phyloP scores from a whole-genome alignment of 1,284 basidiomycete species.

The Irpex sp. region DNA sequence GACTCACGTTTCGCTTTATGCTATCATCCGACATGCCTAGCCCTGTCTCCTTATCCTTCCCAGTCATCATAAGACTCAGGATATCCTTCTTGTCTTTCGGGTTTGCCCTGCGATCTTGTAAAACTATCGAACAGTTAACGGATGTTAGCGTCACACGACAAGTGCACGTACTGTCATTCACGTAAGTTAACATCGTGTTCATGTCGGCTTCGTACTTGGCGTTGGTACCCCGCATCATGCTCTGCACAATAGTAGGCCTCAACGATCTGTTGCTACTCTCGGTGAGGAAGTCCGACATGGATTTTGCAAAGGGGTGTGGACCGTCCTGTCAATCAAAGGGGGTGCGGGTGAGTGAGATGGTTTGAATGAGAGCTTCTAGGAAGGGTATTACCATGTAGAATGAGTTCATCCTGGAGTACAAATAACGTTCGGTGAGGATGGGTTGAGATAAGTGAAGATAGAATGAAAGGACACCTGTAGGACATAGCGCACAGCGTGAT shows the following conservation, averaged over 20 bases:
- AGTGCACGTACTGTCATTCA: constrained; percentile 29
- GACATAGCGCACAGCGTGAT: constrained; percentile 40
- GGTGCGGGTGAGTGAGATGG: background rate
- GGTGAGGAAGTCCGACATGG: constrained; percentile 37
- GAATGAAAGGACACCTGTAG: constrained; percentile 28
- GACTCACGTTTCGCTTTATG: constrained; percentile 37
- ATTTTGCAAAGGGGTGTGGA: constrained; percentile 35
- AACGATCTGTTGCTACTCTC: constrained; percentile 31
- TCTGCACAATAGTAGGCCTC: constrained; percentile 31
- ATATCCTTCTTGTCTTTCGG: constrained; percentile 35
- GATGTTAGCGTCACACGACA: background rate
- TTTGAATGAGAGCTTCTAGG: background rate
- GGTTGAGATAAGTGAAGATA: no score
- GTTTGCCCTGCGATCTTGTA: constrained; percentile 30
- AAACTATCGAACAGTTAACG: constrained; percentile 21
- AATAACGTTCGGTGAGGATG: no score
- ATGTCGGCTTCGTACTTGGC: constrained; percentile 36
- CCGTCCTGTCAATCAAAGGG: constrained; percentile 19
- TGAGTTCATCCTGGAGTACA: constrained; percentile 18
- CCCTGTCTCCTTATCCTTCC: constrained; percentile 39
- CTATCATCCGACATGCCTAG: constrained; percentile 33
- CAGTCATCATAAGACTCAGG: constrained; percentile 39
- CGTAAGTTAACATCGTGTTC: constrained; percentile 33
- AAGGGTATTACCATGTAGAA: constrained; percentile 18
- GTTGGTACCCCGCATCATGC: constrained; percentile 28